These are phyloP conservation scores for Xylaria longipes DNA, from an alignment of 495 filamentous ascomycete genomes.

Conservation along the genomic window DNA sequence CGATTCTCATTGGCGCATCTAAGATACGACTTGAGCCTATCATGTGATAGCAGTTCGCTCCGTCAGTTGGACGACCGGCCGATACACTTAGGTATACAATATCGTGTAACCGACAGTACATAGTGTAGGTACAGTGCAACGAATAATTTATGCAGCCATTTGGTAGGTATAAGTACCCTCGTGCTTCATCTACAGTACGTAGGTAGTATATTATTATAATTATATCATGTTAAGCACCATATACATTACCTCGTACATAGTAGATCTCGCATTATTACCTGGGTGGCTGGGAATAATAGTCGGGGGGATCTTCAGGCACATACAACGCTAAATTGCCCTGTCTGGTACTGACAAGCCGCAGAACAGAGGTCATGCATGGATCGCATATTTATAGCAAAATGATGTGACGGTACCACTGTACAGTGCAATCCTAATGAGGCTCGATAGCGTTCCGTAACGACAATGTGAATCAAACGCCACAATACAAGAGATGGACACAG, in stretches of 20 bases:
- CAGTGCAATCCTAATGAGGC: neutral
- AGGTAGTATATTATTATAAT: conserved; percentile 13
- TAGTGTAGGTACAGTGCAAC: neutral
- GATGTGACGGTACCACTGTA: conserved; percentile 22
- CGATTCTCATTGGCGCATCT: conserved; percentile 2
- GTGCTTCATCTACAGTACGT: neutral
- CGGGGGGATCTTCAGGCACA: conserved; percentile 22
- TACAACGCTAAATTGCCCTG: conserved; percentile 20
- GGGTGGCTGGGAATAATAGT: neutral
- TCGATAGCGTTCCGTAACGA: conserved; percentile 2
- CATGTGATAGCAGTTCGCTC: conserved; percentile 1
- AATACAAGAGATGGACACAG: neutral
- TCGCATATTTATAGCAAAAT: conserved; percentile 23
- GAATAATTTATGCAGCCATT: neutral
- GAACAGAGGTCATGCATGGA: conserved; percentile 8
- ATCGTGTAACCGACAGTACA: neutral
- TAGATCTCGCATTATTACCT: neutral
- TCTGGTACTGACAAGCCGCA: neutral
- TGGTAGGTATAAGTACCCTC: neutral
- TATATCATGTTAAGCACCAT: neutral
- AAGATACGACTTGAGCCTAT: neutral
- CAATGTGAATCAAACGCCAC: neutral
- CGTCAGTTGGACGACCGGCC: neutral
- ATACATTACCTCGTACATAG: neutral
- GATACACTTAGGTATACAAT: neutral